Conservation (phyloP, 768 basidiomycete genomes). For the Agrocybe praecox region DNA sequence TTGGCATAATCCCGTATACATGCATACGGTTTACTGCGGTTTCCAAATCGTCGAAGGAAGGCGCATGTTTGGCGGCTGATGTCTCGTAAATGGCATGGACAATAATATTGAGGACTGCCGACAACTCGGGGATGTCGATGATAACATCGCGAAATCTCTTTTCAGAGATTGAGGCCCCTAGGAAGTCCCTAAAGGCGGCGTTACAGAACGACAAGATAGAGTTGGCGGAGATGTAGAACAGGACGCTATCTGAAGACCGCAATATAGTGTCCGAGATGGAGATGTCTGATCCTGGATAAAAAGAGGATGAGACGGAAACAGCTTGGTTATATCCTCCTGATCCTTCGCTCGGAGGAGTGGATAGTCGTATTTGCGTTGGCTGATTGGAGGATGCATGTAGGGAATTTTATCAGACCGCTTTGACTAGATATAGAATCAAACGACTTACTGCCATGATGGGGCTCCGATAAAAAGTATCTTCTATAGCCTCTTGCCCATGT, state of each 20-base stretch:
- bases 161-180: constrained; percentile 14
- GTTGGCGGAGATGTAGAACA: constrained; percentile 27
- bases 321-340: background rate
- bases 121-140: constrained; percentile 22
- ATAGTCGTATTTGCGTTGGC: constrained; percentile 3
- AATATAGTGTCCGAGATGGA: constrained; percentile 23
- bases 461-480: background rate
- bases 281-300: constrained; percentile 27
- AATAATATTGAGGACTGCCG: constrained; percentile 25
- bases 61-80: constrained; percentile 19
- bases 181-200: constrained; percentile 16
- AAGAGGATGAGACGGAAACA: constrained; percentile 26
- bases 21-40: constrained; percentile 21
- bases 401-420: background rate
- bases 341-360: constrained; percentile 4
- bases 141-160: constrained; percentile 9
- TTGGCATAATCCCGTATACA: constrained; percentile 16
- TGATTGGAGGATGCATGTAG: background rate
- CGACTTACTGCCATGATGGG: background rate
- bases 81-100: constrained; percentile 21
- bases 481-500: background rate
- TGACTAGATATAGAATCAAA: background rate
- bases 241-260: constrained; percentile 26
- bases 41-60: constrained; percentile 19
- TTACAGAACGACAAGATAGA: constrained; percentile 14